Conservation (phyloP, 208 protist genomes). For the Trypanosoma lewisi region DNA sequence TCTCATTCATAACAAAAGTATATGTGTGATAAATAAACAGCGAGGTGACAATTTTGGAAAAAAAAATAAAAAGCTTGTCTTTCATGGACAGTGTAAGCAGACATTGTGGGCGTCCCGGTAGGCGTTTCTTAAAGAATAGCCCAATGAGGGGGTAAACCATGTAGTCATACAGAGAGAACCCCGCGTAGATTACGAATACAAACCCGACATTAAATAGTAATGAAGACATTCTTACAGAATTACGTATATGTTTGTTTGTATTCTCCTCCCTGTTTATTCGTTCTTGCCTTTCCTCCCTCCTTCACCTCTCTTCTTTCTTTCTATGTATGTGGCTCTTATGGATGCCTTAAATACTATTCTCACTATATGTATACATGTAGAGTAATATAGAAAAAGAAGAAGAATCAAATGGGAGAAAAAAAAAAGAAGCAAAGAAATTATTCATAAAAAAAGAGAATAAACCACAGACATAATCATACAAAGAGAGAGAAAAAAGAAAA, state of each 20-base stretch:
- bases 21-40: conserved; percentile 71
- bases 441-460: not conserved
- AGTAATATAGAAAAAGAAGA: not conserved
- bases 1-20: conserved; percentile 41
- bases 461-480: not conserved
- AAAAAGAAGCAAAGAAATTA: not conserved
- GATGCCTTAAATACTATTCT: too few species aligned
- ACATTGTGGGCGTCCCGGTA: conserved; percentile 39
- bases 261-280: too few species aligned
- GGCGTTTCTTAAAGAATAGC: conserved; percentile 31
- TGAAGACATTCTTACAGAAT: not conserved
- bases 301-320: too few species aligned
- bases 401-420: not conserved
- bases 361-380: too few species aligned
- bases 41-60: conserved; percentile 52
- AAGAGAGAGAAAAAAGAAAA: not conserved
- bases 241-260: too few species aligned
- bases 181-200: conserved; percentile 43
- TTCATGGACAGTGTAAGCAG: conserved; percentile 42
- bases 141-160: conserved; percentile 50
- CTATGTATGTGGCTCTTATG: too few species aligned
- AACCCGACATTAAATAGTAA: conserved; percentile 29
- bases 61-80: conserved; percentile 57
- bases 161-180: conserved; percentile 63
- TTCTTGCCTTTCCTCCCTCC: too few species aligned